Percentiles rank a stretch among this genome's conserved stretches.
phyloP scores from a whole-genome alignment of 305 asterid genomes.

The Fraxinus xanthoxyloides region DNA sequence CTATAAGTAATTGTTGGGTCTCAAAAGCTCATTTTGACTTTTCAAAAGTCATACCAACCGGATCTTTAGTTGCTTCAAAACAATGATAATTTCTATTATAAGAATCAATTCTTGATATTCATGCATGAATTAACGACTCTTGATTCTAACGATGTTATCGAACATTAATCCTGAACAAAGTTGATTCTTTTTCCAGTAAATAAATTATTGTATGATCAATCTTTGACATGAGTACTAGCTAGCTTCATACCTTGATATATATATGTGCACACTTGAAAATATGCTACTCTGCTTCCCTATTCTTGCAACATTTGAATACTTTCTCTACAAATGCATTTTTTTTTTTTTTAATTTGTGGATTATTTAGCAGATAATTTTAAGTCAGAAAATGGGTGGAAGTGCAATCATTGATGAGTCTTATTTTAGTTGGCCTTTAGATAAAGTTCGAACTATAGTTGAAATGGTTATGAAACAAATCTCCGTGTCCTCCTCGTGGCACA shows the following conservation, averaged over 20 bases:
- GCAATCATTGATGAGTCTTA: conserved; percentile 37
- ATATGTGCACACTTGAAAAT: neutral
- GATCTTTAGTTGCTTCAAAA: neutral
- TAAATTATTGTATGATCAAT: neutral
- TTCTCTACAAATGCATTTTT: neutral
- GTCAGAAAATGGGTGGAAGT: conserved; percentile 43
- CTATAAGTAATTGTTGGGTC: neutral
- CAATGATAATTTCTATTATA: neutral
- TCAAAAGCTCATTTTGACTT: neutral
- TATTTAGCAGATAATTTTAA: neutral
- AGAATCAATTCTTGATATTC: neutral
- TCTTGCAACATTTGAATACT: neutral
- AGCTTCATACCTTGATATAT: neutral
- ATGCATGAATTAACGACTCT: neutral
- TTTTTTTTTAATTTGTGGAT: neutral
- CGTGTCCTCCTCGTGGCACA: too few relatives aligned
- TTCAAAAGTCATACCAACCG: neutral
- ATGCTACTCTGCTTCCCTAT: neutral
- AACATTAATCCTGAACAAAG: neutral
- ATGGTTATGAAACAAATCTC: too few relatives aligned
- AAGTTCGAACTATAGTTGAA: conserved; percentile 33
- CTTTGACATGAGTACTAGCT: neutral
- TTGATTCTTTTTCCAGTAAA: too few relatives aligned
- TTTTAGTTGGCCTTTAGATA: conserved; percentile 21
- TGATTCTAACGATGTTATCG: neutral